Evolutionary conservation across 805 yeast species (phyloP).

Genomic region (Metahyphopichia silvanorum): DNA sequence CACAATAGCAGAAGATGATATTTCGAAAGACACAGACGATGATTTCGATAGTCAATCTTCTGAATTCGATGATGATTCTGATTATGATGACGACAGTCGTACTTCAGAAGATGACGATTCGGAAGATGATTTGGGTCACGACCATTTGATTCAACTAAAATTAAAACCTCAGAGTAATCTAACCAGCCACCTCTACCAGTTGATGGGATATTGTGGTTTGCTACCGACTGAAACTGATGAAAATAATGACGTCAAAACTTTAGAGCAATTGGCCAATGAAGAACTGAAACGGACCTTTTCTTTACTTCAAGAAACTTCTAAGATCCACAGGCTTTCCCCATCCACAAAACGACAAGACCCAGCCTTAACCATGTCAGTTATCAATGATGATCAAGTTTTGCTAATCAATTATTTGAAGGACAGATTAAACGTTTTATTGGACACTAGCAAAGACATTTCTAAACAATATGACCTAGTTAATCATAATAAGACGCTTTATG

Average conservation of each 20-base stretch:
- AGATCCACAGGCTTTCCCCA: constrained; percentile 21
- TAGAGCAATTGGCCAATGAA: constrained; percentile 21
- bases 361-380: constrained; percentile 19
- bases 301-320: constrained; percentile 16
- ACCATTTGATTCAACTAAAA: constrained; percentile 2
- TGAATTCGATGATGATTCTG: constrained; percentile 3
- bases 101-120: constrained; percentile 7
- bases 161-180: constrained; percentile 8
- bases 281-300: constrained; percentile 33
- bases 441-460: background rate
- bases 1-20: constrained; percentile 22
- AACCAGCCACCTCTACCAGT: constrained; percentile 21
- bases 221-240: constrained; percentile 8
- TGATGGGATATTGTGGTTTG: constrained; percentile 37
- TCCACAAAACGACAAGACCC: constrained; percentile 15
- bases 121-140: constrained; percentile 12
- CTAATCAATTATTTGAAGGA: constrained; percentile 18
- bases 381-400: constrained; percentile 24
- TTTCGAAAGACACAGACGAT: constrained; percentile 3
- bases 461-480: constrained; percentile 8
- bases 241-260: constrained; percentile 12
- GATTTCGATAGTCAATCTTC: constrained; percentile 3
- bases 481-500: constrained; percentile 21
- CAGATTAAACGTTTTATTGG: constrained; percentile 13
- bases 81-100: constrained; percentile 4